These are phyloP conservation scores for Magnolia officinalis DNA, from an alignment of 164 flowering plant genomes.

Conservation along the genomic window DNA sequence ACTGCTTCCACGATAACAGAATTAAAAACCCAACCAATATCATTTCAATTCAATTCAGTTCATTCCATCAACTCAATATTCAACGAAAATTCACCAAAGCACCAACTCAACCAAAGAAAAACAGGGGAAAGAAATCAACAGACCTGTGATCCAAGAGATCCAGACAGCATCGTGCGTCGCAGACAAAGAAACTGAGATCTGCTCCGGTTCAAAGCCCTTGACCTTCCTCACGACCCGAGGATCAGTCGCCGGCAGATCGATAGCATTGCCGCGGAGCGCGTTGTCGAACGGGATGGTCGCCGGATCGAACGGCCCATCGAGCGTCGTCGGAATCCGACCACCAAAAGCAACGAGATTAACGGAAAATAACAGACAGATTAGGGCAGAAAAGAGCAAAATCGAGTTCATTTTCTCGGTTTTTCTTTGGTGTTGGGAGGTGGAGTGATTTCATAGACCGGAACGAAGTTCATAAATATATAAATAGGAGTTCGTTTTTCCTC, in stretches of 20 bases:
- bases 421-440: too few relatives aligned
- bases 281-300: constrained; percentile 61
- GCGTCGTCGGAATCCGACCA: constrained; percentile 52
- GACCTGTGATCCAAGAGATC: constrained; percentile 96
- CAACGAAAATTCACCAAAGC: too few relatives aligned
- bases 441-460: too few relatives aligned
- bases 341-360: background rate
- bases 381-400: background rate
- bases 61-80: too few relatives aligned
- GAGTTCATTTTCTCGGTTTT: background rate
- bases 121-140: too few relatives aligned
- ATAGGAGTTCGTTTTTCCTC: too few relatives aligned
- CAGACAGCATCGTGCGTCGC: constrained; percentile 62
- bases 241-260: constrained; percentile 71
- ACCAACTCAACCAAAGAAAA: too few relatives aligned
- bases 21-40: too few relatives aligned
- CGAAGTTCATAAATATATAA: too few relatives aligned
- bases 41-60: too few relatives aligned
- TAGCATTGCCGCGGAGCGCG: constrained; percentile 50
- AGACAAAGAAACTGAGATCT: constrained; percentile 78
- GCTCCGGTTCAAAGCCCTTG: constrained; percentile 67
- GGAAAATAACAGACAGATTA: background rate
- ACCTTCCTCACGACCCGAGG: constrained; percentile 50
- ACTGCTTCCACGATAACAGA: too few relatives aligned
- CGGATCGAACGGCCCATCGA: constrained; percentile 74